Evolutionary conservation across 106 monocot genomes (phyloP).

Genomic region (Posidonia australis): DNA sequence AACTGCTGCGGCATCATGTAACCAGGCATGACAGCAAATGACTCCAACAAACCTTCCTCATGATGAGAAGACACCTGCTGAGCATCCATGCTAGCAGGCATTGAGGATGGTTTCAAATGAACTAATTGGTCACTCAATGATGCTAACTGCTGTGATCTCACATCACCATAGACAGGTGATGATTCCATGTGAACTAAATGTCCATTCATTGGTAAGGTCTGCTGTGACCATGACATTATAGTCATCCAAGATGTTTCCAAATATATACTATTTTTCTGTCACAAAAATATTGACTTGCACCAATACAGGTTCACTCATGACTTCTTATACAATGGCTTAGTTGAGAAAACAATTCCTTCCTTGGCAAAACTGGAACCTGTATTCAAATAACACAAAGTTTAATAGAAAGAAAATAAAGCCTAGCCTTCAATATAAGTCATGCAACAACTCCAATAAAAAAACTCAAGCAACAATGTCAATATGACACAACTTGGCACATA

Average conservation of each 20-base stretch:
- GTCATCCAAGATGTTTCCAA: conserved; percentile 2
- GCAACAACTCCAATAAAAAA: no score
- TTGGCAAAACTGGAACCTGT: no score
- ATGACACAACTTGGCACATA: no score
- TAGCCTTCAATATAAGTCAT: no score
- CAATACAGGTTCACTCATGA: no score
- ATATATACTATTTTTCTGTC: neutral
- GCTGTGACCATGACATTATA: conserved; percentile 6
- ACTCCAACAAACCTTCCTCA: no score
- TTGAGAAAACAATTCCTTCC: no score
- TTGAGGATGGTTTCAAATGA: conserved; percentile 16
- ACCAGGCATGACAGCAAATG: neutral
- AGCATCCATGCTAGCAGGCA: conserved; percentile 16
- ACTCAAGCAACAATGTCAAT: no score
- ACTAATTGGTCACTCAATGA: conserved; percentile 20
- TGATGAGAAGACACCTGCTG: conserved; percentile 11
- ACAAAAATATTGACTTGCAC: no score
- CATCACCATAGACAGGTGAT: conserved; percentile 15
- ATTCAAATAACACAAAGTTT: no score
- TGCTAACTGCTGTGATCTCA: conserved; percentile 11
- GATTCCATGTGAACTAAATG: conserved; percentile 13
- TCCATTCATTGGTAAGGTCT: conserved; percentile 13
- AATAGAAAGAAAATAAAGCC: no score
- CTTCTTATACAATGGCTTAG: no score
- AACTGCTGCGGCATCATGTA: conserved; percentile 16